phyloP scores from a whole-genome alignment of 2,329 filamentous ascomycete genomes.

The Pyrenochaeta sp. region DNA sequence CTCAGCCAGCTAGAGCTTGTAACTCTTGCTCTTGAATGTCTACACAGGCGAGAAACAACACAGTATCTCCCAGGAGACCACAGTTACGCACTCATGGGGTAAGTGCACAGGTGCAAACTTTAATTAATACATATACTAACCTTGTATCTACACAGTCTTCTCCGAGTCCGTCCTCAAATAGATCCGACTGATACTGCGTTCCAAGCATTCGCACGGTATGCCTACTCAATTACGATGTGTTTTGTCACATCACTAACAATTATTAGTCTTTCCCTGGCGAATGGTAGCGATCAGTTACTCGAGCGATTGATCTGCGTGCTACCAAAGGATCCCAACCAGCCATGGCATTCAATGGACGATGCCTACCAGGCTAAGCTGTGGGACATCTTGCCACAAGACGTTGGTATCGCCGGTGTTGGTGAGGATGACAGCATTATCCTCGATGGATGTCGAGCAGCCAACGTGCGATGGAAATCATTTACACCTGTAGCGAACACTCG shows the following conservation, averaged over 20 bases:
- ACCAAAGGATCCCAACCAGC: constrained; percentile 41
- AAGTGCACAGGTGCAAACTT: no score
- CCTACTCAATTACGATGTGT: not conserved
- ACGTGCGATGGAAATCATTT: constrained; percentile 56
- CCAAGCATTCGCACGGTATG: constrained; percentile 56
- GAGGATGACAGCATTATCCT: constrained; percentile 56
- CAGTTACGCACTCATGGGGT: constrained; percentile 58
- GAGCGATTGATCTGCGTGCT: constrained; percentile 57
- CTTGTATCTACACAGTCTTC: constrained; percentile 24
- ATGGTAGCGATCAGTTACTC: constrained; percentile 56
- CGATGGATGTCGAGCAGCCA: constrained; percentile 52
- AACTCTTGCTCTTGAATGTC: constrained; percentile 51
- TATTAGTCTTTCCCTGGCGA: constrained; percentile 54
- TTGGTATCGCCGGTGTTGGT: constrained; percentile 52
- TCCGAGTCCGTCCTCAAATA: constrained; percentile 52
- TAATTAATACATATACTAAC: no score
- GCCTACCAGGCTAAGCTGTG: constrained; percentile 54
- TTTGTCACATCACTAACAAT: not conserved
- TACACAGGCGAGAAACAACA: constrained; percentile 49
- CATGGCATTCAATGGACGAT: constrained; percentile 55
- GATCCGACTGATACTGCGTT: constrained; percentile 54
- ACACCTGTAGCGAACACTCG: constrained; percentile 41
- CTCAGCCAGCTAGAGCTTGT: constrained; percentile 55
- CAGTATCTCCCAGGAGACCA: constrained; percentile 53
- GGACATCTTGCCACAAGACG: constrained; percentile 54